Conservation (phyloP, 1,284 basidiomycete genomes). For the Irpex lacteus region DNA sequence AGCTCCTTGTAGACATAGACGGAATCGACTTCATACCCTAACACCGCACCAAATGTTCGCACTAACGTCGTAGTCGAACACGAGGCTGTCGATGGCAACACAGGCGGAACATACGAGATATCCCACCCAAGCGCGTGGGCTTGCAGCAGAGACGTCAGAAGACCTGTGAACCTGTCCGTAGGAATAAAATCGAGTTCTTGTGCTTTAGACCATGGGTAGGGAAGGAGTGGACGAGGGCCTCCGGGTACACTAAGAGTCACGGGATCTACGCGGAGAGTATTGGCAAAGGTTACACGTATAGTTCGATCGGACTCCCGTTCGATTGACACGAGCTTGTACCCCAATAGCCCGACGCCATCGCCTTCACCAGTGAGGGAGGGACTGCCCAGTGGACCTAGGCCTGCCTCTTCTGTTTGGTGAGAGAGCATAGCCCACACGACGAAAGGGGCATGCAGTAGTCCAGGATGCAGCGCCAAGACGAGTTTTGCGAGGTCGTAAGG, state of each 20-base stretch:
- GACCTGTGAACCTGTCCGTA: slow-evolving; percentile 32
- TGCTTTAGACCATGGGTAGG: slow-evolving; percentile 22
- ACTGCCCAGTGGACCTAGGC: slow-evolving; percentile 50
- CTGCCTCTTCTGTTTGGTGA: slow-evolving; percentile 49
- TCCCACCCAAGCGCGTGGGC: slow-evolving; percentile 36
- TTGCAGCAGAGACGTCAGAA: slow-evolving; percentile 34
- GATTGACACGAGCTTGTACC: slow-evolving; percentile 44
- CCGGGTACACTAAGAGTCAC: slow-evolving; percentile 41
- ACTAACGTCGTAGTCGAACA: slow-evolving; percentile 35
- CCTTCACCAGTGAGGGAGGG: slow-evolving; percentile 38
- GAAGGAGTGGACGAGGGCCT: slow-evolving; percentile 36
- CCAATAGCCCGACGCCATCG: slow-evolving; percentile 48
- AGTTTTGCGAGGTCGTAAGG: slow-evolving; percentile 50
- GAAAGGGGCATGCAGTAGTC: slow-evolving; percentile 49
- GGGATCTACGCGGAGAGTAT: slow-evolving; percentile 25
- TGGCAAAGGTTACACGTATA: slow-evolving; percentile 42
- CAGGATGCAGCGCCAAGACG: slow-evolving; percentile 54
- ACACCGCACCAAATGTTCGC: slow-evolving; percentile 41
- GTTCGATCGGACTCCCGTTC: slow-evolving; percentile 36
- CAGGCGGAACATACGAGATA: slow-evolving; percentile 34
- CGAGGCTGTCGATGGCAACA: slow-evolving; percentile 32
- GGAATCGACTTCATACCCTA: slow-evolving; percentile 58
- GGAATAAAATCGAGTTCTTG: slow-evolving; percentile 25
- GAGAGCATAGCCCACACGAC: slow-evolving; percentile 60
- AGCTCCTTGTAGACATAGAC: slow-evolving; percentile 67